These are phyloP conservation scores for Prunus campanulata DNA, from an alignment of 306 rosid species.

Conservation along the genomic window DNA sequence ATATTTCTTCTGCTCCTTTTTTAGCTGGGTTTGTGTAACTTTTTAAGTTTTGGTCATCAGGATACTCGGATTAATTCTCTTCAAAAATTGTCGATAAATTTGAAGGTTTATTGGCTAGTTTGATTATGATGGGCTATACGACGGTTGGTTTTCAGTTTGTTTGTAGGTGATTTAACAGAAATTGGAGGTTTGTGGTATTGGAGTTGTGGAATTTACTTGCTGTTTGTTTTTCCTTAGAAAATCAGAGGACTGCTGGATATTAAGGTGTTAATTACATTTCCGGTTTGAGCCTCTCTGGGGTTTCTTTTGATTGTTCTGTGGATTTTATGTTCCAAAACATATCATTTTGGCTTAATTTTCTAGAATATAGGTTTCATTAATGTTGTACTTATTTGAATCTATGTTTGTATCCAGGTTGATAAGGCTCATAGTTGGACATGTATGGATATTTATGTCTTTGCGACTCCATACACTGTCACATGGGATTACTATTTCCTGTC, in stretches of 20 bases:
- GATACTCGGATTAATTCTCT: neutral
- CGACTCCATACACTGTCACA: slow-evolving; percentile 89
- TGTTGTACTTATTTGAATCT: neutral
- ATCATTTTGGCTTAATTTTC: neutral
- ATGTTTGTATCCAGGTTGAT: slow-evolving; percentile 53
- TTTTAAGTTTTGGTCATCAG: neutral
- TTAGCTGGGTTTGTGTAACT: neutral
- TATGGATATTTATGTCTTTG: slow-evolving; percentile 86
- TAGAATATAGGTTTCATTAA: neutral
- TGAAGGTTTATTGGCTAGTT: neutral
- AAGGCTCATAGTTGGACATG: slow-evolving; percentile 94
- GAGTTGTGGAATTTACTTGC: neutral
- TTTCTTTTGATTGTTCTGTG: neutral
- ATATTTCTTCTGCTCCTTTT: neutral
- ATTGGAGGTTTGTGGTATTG: neutral
- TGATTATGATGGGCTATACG: no score
- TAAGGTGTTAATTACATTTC: neutral
- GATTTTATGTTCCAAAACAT: neutral
- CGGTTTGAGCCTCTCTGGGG: neutral
- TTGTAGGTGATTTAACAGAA: neutral
- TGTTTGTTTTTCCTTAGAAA: neutral
- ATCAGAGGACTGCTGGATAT: neutral
- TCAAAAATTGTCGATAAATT: neutral
- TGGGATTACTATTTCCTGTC: slow-evolving; percentile 94
- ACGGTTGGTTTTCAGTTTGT: neutral